These are phyloP conservation scores for Globisporangium ultimum DNA, from an alignment of 352 stramenopile genomes.

Conservation along the genomic window DNA sequence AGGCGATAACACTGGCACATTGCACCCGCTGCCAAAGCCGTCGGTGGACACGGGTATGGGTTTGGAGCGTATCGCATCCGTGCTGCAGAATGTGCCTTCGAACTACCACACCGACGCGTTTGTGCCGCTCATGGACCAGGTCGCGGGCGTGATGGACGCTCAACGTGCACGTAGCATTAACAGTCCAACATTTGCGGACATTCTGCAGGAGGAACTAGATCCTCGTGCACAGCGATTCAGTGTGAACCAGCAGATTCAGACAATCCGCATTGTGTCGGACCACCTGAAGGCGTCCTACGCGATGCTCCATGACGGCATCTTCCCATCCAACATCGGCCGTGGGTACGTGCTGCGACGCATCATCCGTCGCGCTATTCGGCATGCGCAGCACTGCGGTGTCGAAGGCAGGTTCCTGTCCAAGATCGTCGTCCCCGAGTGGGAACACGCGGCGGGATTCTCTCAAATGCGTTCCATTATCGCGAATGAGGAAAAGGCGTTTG, in stretches of 20 bases:
- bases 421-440: conserved; percentile 48
- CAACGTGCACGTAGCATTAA: conserved; percentile 12
- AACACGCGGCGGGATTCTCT: conserved; percentile 25
- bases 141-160: conserved; percentile 43
- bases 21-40: conserved; percentile 86
- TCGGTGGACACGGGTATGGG: conserved; percentile 98
- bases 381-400: conserved; percentile 62
- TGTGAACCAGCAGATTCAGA: conserved; percentile 47
- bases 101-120: conserved; percentile 98
- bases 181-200: conserved; percentile 26
- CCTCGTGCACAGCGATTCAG: conserved; percentile 43
- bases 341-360: conserved; percentile 96
- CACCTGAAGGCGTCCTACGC: conserved; percentile 95
- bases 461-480: conserved; percentile 67
- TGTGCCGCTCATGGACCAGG: conserved; percentile 78
- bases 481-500: conserved; percentile 73
- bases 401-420: conserved; percentile 44
- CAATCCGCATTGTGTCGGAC: conserved; percentile 92
- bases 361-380: conserved; percentile 84
- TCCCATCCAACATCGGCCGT: conserved; percentile 94
- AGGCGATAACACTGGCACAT: conserved; percentile 40
- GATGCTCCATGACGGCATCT: conserved; percentile 92
- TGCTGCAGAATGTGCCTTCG: conserved; percentile 92
- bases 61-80: conserved; percentile 93
- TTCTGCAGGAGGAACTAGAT: conserved; percentile 43